Base-by-base conservation (phyloP, 2,329 filamentous ascomycete species). In the Nigrospora sphaerica region DNA sequence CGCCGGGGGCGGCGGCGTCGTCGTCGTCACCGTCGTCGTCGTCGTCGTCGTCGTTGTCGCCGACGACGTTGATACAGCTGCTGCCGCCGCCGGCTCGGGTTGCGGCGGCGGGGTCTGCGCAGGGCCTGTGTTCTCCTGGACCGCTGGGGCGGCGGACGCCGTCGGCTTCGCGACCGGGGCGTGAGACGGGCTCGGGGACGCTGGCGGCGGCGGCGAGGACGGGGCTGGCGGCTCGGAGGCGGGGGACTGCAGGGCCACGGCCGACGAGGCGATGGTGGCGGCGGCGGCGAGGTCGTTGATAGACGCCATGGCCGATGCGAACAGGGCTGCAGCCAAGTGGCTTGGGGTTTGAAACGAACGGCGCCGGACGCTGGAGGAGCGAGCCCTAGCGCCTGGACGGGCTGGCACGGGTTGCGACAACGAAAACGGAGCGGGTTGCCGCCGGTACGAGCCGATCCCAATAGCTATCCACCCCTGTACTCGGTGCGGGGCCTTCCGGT, bases 211-310 rank as follows among this genome's bases (percentile, higher is more conserved):
- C 34, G 46, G 42, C 42, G 44, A 48, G 44, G 52, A 47, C 42
- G 49, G 41, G 28, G 49, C 33, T n/a, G 42, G 42, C 39, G 52
- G 49, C 33, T 51, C 47, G 40, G 45, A 32, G 46, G 52, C 47
- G 17, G 53, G 55, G 18, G 57, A 51, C 46, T 60, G 55, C 48
- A 57, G 49, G 38, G 57, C 56, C 41, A 57, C 60, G 44, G 55
- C 55, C n/a, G 64, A 65, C 12, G 69, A 68, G 33, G 66, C 65
- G 39, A 70, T 69, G 19, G 72, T 72, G 32, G 72, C 72, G 42
- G 71, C 72, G 17, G 68, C 68, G 17, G 72, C 72, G 34, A 74
- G 65, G 47, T 76, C 72, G 53, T 73, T 74, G 49, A 75, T 75
- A 7, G 73, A 75, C 32, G 70, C 62, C 71, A 74, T 63, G 32